These are phyloP conservation scores for Acarospora socialis DNA, from an alignment of 2,329 filamentous ascomycete genomes.

Conservation along the genomic window DNA sequence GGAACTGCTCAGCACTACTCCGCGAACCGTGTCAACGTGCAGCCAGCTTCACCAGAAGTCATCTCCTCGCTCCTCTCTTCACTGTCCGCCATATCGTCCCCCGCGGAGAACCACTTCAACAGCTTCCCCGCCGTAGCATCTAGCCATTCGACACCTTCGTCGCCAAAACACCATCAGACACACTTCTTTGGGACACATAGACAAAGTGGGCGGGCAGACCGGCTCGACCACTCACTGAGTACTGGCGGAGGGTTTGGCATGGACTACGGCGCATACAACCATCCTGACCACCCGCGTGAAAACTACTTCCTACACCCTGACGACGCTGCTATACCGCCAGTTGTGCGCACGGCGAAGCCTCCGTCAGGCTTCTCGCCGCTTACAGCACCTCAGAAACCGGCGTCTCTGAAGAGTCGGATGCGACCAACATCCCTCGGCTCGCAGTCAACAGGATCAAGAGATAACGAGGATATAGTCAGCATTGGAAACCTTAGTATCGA, in stretches of 20 bases:
- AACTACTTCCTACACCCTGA: slow-evolving; percentile 37
- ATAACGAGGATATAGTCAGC: slow-evolving; percentile 43
- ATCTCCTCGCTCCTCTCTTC: slow-evolving; percentile 49
- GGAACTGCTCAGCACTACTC: slow-evolving; percentile 13
- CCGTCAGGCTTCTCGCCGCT: slow-evolving; percentile 61
- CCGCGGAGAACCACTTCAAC: slow-evolving; percentile 57
- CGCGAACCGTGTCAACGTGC: slow-evolving; percentile 20
- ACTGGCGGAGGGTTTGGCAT: slow-evolving; percentile 45
- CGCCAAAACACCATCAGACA: slow-evolving; percentile 20
- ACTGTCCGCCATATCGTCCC: slow-evolving; percentile 45
- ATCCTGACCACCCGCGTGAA: slow-evolving; percentile 36
- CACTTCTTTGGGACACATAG: slow-evolving; percentile 14
- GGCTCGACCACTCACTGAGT: slow-evolving; percentile 17
- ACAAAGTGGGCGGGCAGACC: slow-evolving; percentile 19
- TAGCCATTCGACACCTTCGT: slow-evolving; percentile 23
- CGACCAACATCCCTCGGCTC: background rate
- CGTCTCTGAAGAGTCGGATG: background rate
- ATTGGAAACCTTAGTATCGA: slow-evolving; percentile 39
- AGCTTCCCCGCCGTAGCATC: slow-evolving; percentile 32
- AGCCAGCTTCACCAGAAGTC: slow-evolving; percentile 33
- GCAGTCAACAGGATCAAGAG: slow-evolving; percentile 36
- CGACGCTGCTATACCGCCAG: slow-evolving; percentile 49
- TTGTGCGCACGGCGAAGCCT: slow-evolving; percentile 68
- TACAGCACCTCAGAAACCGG: slow-evolving; percentile 34
- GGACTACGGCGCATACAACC: slow-evolving; percentile 54